Base-by-base conservation (phyloP, 2,329 filamentous ascomycete genomes). In the Pseudocercospora fuligena region DNA sequence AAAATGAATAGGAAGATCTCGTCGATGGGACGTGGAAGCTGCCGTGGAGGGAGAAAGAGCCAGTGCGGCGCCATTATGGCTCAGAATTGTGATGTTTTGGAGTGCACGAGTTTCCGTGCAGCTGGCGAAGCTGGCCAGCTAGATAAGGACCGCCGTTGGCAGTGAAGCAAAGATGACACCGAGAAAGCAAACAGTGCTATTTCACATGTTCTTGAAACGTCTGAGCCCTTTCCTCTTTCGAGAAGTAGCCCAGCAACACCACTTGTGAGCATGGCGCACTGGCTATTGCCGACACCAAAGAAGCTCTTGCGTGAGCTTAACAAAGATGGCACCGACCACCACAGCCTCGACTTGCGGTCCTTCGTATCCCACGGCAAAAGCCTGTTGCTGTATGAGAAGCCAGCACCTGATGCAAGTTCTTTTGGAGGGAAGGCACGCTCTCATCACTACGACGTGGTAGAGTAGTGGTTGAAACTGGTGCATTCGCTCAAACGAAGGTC, bases 1-100 rank as follows among this genome's bases (percentile, higher is more conserved):
- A 58, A 58, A 8, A 58, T 58, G 56, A 16, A 58, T 16, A 58
- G 31, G 16, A 43, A 29, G 29, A 58, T 58, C 3, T 31, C 29
- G 8, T 31, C 21, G 19, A 23, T 53, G 47, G 47, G 21, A 9
- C 21, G 47, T 53, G 5, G 47, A 21, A 47, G 29, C 29, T 31
- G 29, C 29, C 47, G 3, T 21, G 23, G 19, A 21, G 19, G 2
- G n/a, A 14, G 47, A 19, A 53, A 53, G n/a, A 53, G 47, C 47
- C 47, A 53, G 47, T 53, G 47, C 47, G 47, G 19, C 4, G 47
- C 16, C 47, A 53, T 53, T 6, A 3, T 53, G 47, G 47, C 47
- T 25, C 11, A 12, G 11, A 27, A 53, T 4, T 6, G 47, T 47
- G 16, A n/a, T 9, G 19, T 21, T 27, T 53, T 14, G 23, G 2